phyloP scores from a whole-genome alignment of 805 yeast species.

The Ogataea parapolymorpha region DNA sequence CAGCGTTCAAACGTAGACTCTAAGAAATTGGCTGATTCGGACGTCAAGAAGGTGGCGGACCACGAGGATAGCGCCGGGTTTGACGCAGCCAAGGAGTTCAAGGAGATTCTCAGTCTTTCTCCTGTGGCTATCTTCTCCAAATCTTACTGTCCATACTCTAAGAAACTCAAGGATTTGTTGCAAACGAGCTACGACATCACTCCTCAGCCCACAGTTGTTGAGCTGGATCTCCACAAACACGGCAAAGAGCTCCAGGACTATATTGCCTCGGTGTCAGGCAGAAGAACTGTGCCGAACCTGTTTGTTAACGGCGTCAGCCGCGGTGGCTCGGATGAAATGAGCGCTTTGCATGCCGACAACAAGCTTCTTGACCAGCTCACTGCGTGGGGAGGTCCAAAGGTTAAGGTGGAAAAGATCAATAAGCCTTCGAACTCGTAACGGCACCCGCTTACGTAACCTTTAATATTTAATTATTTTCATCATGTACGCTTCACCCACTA shows the following conservation, averaged over 20 bases:
- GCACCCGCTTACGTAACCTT: constrained; percentile 5
- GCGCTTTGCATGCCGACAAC: constrained; percentile 54
- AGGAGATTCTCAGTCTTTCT: constrained; percentile 52
- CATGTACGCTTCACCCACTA: constrained; percentile 21
- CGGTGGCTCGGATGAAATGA: constrained; percentile 89
- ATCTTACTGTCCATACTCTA: constrained; percentile 73
- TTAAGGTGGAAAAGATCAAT: constrained; percentile 47
- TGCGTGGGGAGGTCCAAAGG: constrained; percentile 59
- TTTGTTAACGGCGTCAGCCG: constrained; percentile 68
- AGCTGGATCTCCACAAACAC: constrained; percentile 74
- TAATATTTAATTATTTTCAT: not conserved
- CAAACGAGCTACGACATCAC: constrained; percentile 59
- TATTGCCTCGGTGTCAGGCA: constrained; percentile 65
- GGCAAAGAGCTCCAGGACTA: constrained; percentile 75
- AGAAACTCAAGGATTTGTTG: constrained; percentile 64
- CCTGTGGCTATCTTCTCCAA: constrained; percentile 67
- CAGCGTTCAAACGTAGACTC: not conserved
- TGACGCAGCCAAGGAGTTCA: constrained; percentile 51
- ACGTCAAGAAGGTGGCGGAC: not conserved
- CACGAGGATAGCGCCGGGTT: constrained; percentile 25
- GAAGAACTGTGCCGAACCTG: constrained; percentile 89
- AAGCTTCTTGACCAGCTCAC: constrained; percentile 48
- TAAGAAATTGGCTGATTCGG: not conserved
- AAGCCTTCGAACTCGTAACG: constrained; percentile 50
- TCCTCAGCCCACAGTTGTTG: constrained; percentile 74